These are phyloP conservation scores for Ambrosia artemisiifolia DNA, from an alignment of 129 eudicot species.

Conservation along the genomic window DNA sequence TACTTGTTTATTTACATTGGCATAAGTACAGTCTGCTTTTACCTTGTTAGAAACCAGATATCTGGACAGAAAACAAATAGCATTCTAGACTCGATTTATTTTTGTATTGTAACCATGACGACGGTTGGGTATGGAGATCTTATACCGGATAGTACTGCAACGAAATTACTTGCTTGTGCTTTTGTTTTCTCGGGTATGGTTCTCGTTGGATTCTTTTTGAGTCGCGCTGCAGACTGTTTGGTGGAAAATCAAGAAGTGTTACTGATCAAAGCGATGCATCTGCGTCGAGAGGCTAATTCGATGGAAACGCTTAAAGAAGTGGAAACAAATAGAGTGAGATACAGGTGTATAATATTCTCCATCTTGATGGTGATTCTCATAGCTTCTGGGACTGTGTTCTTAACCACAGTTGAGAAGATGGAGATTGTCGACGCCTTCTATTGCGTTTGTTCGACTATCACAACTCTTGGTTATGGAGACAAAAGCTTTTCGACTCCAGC, in stretches of 20 bases:
- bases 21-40: slow-evolving; percentile 58
- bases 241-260: slow-evolving; percentile 85
- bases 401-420: slow-evolving; percentile 56
- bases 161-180: slow-evolving; percentile 81
- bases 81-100: slow-evolving; percentile 70
- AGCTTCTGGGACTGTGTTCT: slow-evolving; percentile 55
- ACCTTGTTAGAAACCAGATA: slow-evolving; percentile 56
- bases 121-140: slow-evolving; percentile 97
- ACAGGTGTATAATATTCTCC: slow-evolving; percentile 53
- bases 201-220: slow-evolving; percentile 60
- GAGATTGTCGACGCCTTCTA: slow-evolving; percentile 75
- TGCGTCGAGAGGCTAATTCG: slow-evolving; percentile 45
- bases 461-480: slow-evolving; percentile 93
- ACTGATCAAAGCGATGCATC: slow-evolving; percentile 64
- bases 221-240: slow-evolving; percentile 75
- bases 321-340: slow-evolving; percentile 60
- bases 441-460: slow-evolving; percentile 82
- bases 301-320: slow-evolving; percentile 50
- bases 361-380: slow-evolving; percentile 50
- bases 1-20: slow-evolving; percentile 46
- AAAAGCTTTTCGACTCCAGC: slow-evolving; percentile 74
- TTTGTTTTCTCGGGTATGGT: slow-evolving; percentile 94
- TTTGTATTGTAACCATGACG: slow-evolving; percentile 96
- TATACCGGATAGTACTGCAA: slow-evolving; percentile 47
- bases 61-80: slow-evolving; percentile 54